Evolutionary conservation across 108 stramenopile species (phyloP).

Genomic region (Cyclostephanos invisitatus): DNA sequence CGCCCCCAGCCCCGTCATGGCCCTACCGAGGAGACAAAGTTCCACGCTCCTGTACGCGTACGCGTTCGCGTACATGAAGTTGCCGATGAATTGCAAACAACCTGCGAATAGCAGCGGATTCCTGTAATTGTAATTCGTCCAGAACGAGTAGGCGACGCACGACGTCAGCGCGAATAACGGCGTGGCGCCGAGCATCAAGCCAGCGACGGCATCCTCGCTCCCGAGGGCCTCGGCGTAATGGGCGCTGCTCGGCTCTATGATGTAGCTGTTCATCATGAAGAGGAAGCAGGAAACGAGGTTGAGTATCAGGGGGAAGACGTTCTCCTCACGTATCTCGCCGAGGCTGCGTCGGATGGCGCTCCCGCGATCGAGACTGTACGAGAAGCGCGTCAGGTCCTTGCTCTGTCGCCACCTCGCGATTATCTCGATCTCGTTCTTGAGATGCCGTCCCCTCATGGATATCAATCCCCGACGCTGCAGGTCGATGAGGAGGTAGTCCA

Average conservation of each 20-base stretch:
- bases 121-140: constrained; percentile 82
- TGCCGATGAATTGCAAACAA: constrained; percentile 63
- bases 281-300: constrained; percentile 80
- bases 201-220: constrained; percentile 66
- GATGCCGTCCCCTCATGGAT: constrained; percentile 41
- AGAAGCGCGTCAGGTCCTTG: constrained; percentile 20
- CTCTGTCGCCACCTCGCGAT: constrained; percentile 48
- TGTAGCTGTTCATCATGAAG: constrained; percentile 89
- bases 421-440: constrained; percentile 47
- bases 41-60: constrained; percentile 59
- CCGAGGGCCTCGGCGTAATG: constrained; percentile 83
- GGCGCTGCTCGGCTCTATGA: constrained; percentile 75
- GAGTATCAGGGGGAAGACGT: constrained; percentile 55
- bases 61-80: constrained; percentile 75
- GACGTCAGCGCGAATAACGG: constrained; percentile 73
- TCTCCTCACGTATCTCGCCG: constrained; percentile 38
- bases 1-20: constrained; percentile 78
- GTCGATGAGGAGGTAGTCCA: constrained; percentile 17
- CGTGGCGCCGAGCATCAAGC: constrained; percentile 80
- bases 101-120: constrained; percentile 71
- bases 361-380: not conserved
- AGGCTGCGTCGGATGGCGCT: constrained; percentile 22
- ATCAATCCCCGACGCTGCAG: constrained; percentile 12
- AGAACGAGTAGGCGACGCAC: constrained; percentile 63
- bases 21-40: constrained; percentile 74